Conservation (phyloP, 768 basidiomycete species). For the Exidia glandulosa region DNA sequence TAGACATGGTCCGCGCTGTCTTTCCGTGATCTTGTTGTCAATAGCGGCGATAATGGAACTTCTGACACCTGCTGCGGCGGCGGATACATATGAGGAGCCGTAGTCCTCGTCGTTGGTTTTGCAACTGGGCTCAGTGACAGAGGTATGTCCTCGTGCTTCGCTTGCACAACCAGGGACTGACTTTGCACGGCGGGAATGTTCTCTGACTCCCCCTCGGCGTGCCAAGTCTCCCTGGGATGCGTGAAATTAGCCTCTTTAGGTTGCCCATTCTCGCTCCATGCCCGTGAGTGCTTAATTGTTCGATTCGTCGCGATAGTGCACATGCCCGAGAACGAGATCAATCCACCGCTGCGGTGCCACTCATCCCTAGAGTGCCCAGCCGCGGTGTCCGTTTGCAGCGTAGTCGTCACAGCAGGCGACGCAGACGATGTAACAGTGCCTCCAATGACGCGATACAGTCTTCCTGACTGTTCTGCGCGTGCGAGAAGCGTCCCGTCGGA, state of each 20-base stretch:
- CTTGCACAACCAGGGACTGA: background rate
- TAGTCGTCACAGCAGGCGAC: background rate
- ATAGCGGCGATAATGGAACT: too few species aligned
- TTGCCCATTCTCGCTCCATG: background rate
- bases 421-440: background rate
- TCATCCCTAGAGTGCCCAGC: background rate
- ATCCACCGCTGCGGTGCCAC: background rate
- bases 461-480: too few species aligned
- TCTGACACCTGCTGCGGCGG: too few species aligned
- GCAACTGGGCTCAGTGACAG: background rate
- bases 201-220: background rate
- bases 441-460: background rate
- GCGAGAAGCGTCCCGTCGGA: too few species aligned
- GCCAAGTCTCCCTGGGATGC: background rate
- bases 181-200: background rate
- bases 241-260: background rate
- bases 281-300: slow-evolving; percentile 1
- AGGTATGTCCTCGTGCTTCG: background rate
- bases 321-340: background rate
- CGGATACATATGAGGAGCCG: background rate
- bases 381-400: background rate
- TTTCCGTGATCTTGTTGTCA: too few species aligned
- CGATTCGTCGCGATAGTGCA: background rate
- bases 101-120: background rate
- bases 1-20: too few species aligned